Percentiles rank a stretch among this genome's conserved stretches.
Conservation (phyloP, 2,329 filamentous ascomycete species). For the Albifimbria verrucaria region DNA sequence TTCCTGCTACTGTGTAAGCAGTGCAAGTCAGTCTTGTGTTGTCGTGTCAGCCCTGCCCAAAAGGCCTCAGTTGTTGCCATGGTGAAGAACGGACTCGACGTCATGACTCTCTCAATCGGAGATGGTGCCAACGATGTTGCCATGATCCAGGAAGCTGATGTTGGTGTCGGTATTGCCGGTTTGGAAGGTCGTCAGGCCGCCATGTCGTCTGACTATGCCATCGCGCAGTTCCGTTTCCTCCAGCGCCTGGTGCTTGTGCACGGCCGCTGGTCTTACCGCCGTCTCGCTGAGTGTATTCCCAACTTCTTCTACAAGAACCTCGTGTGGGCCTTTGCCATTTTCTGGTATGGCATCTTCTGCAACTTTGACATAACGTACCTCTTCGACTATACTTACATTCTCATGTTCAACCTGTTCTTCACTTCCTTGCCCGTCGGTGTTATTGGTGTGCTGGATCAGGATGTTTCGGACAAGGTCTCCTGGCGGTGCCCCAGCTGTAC, state of each 20-base stretch:
- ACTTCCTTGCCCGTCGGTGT: slow-evolving; percentile 92
- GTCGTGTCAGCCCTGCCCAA: slow-evolving; percentile 92
- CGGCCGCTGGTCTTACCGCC: slow-evolving; percentile 93
- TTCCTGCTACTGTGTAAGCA: slow-evolving; percentile 95
- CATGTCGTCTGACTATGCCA: slow-evolving; percentile 95
- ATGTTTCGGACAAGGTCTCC: slow-evolving; percentile 92
- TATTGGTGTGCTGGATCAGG: slow-evolving; percentile 95
- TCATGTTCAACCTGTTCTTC: slow-evolving; percentile 95
- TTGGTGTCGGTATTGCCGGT: slow-evolving; percentile 94
- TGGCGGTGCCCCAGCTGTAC: slow-evolving; percentile 94
- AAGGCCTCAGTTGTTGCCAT: slow-evolving; percentile 96
- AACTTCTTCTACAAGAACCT: slow-evolving; percentile 99
- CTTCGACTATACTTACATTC: slow-evolving; percentile 96
- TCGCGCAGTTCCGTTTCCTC: slow-evolving; percentile 89
- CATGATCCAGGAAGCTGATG: slow-evolving; percentile 96
- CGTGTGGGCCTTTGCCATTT: slow-evolving; percentile 93
- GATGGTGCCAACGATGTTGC: slow-evolving; percentile 95
- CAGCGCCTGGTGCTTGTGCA: slow-evolving; percentile 84
- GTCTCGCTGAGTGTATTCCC: slow-evolving; percentile 87
- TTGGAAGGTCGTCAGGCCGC: slow-evolving; percentile 89
- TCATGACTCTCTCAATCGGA: slow-evolving; percentile 92
- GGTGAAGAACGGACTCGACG: slow-evolving; percentile 91
- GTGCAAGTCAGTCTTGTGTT: slow-evolving; percentile 94
- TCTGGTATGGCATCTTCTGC: slow-evolving; percentile 96
- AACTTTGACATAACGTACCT: slow-evolving; percentile 96